Percentiles rank a stretch among this genome's conserved stretches.
phyloP scores from a whole-genome alignment of 2,329 filamentous ascomycete species.

The Neopestalotiopsis clavispora region DNA sequence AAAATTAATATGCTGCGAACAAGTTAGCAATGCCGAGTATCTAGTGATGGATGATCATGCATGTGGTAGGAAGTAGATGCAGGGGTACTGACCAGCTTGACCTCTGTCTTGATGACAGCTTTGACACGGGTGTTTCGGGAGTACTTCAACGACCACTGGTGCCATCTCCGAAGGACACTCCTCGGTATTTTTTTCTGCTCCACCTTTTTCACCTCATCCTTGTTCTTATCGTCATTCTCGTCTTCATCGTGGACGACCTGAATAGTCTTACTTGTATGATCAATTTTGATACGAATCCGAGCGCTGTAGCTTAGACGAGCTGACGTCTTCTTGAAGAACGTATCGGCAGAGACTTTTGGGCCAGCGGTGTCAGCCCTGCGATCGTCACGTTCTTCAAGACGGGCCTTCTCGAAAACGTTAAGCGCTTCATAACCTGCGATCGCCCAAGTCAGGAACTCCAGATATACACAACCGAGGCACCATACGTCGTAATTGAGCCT shows the following conservation, averaged over 20 bases:
- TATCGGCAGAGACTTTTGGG: neutral
- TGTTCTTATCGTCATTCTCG: too few species aligned
- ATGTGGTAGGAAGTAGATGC: too few species aligned
- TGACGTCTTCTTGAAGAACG: neutral
- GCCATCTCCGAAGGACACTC: neutral
- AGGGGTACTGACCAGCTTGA: neutral
- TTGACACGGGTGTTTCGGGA: neutral
- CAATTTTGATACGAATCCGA: neutral
- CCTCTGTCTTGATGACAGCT: neutral
- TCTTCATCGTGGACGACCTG: too few species aligned
- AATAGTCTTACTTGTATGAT: neutral
- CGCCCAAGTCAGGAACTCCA: slow-evolving; percentile 29
- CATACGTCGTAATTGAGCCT: slow-evolving; percentile 26
- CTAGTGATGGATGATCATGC: too few species aligned
- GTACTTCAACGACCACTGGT: neutral
- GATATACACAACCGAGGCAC: slow-evolving; percentile 29
- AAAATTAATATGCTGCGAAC: neutral
- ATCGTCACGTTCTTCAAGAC: neutral
- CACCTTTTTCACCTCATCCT: too few species aligned
- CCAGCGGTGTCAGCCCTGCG: neutral
- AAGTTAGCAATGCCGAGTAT: neutral
- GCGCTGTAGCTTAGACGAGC: neutral
- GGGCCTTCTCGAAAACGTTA: neutral
- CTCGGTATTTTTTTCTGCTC: too few species aligned
- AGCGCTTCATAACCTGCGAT: neutral